Base-by-base conservation (phyloP, 2,329 filamentous ascomycete genomes). In the Metarhizium humberi region DNA sequence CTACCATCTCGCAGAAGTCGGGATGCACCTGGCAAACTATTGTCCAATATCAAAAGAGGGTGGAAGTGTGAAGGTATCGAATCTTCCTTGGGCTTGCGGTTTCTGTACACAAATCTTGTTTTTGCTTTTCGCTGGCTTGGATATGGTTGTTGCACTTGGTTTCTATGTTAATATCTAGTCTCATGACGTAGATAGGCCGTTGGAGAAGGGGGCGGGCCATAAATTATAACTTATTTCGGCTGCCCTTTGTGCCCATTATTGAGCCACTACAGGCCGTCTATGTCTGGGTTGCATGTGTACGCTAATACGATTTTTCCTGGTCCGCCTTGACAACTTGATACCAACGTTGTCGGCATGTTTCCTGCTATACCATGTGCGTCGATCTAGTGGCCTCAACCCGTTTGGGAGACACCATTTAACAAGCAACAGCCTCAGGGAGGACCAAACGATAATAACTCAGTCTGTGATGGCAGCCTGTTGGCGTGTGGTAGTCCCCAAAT, bases 61-160 rank as follows among this genome's bases (percentile, higher is more conserved):
- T 8, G 25, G 48, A 49, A 52, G 18, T 29, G 32, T 47, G 50
- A 48, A 42, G 49, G 46, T 50, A 50, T 47, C 38, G 49, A 47
- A 30, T 3, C 29, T 32, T 43, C 18, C 36, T 25, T 25, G 30
- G 51, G 13, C 49, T 48, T 49, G 49, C n/a, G 45, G 4, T 48
- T 45, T 53, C 13, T 58, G 52, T 56, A 55, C 25, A 59, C 51
- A 58, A 46, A n/a, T 52, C 6, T 55, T 29, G 6, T 42, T 32
- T 49, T 52, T 34, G 10, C 25, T 18, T 52, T 25, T 49, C 32
- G 50, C n/a, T 16, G 38, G 42, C 51, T 55, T 52, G 50, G 50
- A 53, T 49, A 51, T 50, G 34, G 40, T 46, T 52, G 29, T 36
- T 50, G 50, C 43, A 55, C 20, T 20, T 46, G 32, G 30, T 16